phyloP scores from a whole-genome alignment of 495 filamentous ascomycete genomes.

The Barbatosphaeria neglecta region DNA sequence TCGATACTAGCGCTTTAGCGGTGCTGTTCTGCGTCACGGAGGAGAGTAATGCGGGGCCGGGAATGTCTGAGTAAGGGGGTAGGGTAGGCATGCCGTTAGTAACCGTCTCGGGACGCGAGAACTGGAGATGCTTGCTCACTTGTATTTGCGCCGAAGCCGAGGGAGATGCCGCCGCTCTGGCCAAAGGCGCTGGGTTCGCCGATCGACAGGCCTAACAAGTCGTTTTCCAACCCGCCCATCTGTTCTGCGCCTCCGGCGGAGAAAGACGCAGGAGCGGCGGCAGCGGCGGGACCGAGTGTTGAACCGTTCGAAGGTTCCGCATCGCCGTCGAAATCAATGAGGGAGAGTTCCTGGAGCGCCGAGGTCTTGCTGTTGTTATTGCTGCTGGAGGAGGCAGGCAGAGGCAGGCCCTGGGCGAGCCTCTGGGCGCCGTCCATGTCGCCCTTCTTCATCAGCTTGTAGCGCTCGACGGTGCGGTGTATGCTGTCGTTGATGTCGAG shows the following conservation, averaged over 20 bases:
- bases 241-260: constrained; percentile 11
- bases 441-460: constrained; percentile 87
- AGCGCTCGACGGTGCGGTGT: constrained; percentile 89
- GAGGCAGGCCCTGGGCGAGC: constrained; percentile 73
- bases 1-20: constrained; percentile 30
- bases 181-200: constrained; percentile 42
- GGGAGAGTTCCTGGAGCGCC: constrained; percentile 66
- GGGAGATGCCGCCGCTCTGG: constrained; percentile 70
- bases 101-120: not conserved
- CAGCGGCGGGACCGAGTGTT: no score
- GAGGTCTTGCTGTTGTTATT: constrained; percentile 50
- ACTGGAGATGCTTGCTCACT: constrained; percentile 27
- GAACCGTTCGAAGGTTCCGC: constrained; percentile 44
- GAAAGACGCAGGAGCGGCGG: no score
- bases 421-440: constrained; percentile 79
- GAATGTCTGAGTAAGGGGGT: constrained; percentile 33
- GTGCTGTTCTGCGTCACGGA: constrained; percentile 48
- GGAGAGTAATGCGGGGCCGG: constrained; percentile 53
- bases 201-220: constrained; percentile 41
- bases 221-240: constrained; percentile 36
- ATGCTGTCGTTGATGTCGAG: constrained; percentile 98
- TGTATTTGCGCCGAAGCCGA: constrained; percentile 63
- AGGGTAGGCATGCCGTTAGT: not conserved
- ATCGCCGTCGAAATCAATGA: constrained; percentile 83
- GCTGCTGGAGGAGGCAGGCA: constrained; percentile 45